These are phyloP conservation scores for Canariomyces notabilis DNA, from an alignment of 2,329 filamentous ascomycete genomes.

Conservation along the genomic window DNA sequence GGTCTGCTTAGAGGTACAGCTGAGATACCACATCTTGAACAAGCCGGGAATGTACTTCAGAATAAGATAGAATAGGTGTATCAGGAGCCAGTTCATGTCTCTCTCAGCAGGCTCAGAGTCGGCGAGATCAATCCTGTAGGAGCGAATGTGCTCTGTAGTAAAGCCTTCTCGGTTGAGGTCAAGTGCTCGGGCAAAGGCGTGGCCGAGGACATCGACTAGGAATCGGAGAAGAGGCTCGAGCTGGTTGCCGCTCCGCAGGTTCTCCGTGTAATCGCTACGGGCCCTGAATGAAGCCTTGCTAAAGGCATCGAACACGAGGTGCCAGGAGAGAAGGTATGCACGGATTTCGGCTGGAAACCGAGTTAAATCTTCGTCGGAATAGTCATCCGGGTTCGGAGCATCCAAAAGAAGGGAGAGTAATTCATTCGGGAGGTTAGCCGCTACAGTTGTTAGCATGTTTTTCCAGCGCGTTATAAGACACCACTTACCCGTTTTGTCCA, in stretches of 20 bases:
- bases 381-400: conserved; percentile 63
- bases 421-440: conserved; percentile 74
- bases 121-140: conserved; percentile 48
- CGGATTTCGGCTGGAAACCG: conserved; percentile 66
- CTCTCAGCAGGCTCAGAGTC: conserved; percentile 60
- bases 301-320: conserved; percentile 84
- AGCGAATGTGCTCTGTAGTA: conserved; percentile 48
- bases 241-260: conserved; percentile 69
- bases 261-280: conserved; percentile 71
- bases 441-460: conserved; percentile 26
- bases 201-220: conserved; percentile 78
- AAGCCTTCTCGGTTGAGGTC: conserved; percentile 67
- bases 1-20: conserved; percentile 75
- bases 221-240: conserved; percentile 69
- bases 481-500: conserved; percentile 58
- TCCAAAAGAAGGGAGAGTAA: conserved; percentile 79
- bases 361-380: conserved; percentile 60
- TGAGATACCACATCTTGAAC: conserved; percentile 79
- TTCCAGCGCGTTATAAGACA: neutral
- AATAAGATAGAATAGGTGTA: conserved; percentile 79
- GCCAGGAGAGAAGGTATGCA: conserved; percentile 84
- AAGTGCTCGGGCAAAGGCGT: conserved; percentile 66
- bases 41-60: conserved; percentile 73
- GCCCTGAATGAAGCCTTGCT: conserved; percentile 73
- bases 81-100: conserved; percentile 76